Percentiles rank a stretch among this genome's conserved stretches.
These are phyloP conservation scores for Grosmannia clavigera DNA, from an alignment of 2,329 filamentous ascomycete genomes.

Conservation along the genomic window DNA sequence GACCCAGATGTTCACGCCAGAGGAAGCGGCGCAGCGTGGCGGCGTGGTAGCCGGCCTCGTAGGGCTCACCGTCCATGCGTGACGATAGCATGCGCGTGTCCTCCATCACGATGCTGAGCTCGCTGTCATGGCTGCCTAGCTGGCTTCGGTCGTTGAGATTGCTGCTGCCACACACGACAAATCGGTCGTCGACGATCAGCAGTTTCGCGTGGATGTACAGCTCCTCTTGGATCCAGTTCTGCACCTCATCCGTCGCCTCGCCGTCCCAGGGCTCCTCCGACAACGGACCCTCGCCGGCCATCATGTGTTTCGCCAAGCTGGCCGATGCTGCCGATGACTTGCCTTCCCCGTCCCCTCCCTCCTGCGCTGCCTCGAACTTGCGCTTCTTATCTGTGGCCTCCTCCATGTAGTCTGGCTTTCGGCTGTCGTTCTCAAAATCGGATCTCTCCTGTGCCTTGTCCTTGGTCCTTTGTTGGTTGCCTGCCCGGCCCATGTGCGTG, in stretches of 20 bases:
- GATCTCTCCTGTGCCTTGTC: constrained; percentile 21
- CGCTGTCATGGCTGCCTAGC: constrained; percentile 78
- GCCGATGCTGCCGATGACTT: constrained; percentile 23
- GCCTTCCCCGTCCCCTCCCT: not conserved
- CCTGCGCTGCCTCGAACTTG: constrained; percentile 32
- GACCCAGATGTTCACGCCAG: constrained; percentile 83
- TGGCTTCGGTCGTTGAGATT: constrained; percentile 91
- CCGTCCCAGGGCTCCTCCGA: constrained; percentile 68
- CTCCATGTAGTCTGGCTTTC: constrained; percentile 26
- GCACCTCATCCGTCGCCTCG: constrained; percentile 60
- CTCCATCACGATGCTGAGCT: constrained; percentile 81
- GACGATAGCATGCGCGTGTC: constrained; percentile 61
- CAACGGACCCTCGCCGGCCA: constrained; percentile 52
- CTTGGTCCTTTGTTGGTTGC: constrained; percentile 20
- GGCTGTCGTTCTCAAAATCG: constrained; percentile 12
- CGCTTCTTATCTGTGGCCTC: constrained; percentile 34
- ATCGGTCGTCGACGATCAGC: constrained; percentile 74
- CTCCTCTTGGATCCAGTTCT: constrained; percentile 90
- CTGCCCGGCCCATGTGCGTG: constrained; percentile 32
- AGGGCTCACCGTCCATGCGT: constrained; percentile 67
- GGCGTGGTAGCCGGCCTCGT: constrained; percentile 62
- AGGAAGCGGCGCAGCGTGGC: constrained; percentile 71
- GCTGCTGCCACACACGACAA: constrained; percentile 74
- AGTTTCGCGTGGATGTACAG: constrained; percentile 92
- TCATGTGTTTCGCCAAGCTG: constrained; percentile 66